Evolutionary conservation across 257 asterid species (phyloP).

Genomic region (Henckelia pumila): DNA sequence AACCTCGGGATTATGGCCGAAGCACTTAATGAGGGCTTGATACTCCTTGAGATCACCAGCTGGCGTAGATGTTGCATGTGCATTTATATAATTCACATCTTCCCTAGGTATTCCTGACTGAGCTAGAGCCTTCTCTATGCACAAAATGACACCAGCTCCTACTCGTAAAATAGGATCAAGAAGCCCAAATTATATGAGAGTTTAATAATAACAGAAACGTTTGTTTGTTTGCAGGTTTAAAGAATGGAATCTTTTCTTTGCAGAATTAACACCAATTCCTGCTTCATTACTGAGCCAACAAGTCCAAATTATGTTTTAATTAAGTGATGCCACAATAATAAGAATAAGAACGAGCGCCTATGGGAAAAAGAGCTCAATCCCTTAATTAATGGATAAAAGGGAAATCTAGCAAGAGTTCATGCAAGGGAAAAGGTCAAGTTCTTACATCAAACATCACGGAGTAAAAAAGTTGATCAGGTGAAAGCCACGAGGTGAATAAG

Average conservation of each 20-base stretch:
- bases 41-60: conserved; percentile 94
- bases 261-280: background rate
- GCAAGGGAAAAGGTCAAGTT: background rate
- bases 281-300: background rate
- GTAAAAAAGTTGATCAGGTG: background rate
- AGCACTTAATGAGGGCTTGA: conserved; percentile 78
- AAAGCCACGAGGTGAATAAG: background rate
- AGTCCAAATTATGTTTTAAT: background rate
- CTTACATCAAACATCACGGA: background rate
- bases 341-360: background rate
- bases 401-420: background rate
- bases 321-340: background rate
- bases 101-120: conserved; percentile 86
- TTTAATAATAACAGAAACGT: conserved; percentile 1
- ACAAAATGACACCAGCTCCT: conserved; percentile 89
- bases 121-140: conserved; percentile 92
- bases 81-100: conserved; percentile 36
- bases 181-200: conserved; percentile 22
- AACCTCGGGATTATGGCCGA: conserved; percentile 93
- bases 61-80: conserved; percentile 97
- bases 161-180: conserved; percentile 28
- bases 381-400: background rate
- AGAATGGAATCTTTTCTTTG: background rate
- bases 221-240: background rate
- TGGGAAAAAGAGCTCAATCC: background rate